Evolutionary conservation across 1,284 basidiomycete genomes (phyloP).

Genomic region (Ustilago loliicola): DNA sequence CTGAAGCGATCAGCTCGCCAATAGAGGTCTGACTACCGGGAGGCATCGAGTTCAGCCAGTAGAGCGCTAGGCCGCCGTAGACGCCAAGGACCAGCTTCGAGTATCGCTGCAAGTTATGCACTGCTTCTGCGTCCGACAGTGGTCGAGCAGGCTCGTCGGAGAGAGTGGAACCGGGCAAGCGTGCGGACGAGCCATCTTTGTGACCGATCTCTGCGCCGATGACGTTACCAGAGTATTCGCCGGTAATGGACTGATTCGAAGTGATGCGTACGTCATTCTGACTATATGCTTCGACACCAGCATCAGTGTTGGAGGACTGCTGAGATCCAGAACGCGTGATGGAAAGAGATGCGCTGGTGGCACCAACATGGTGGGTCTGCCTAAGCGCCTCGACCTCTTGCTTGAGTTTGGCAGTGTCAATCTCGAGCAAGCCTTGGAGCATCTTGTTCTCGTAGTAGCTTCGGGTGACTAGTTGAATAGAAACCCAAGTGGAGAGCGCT

Average conservation of each 20-base stretch:
- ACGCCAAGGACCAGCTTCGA: constrained; percentile 63
- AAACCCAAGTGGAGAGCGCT: constrained; percentile 62
- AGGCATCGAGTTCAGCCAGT: constrained; percentile 60
- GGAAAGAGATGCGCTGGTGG: constrained; percentile 14
- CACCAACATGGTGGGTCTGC: constrained; percentile 35
- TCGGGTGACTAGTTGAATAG: constrained; percentile 62
- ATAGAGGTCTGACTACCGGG: not conserved
- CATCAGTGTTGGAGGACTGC: not conserved
- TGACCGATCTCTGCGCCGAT: constrained; percentile 64
- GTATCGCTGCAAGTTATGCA: constrained; percentile 58
- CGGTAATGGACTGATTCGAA: constrained; percentile 43
- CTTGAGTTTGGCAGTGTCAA: constrained; percentile 46
- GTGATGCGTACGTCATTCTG: constrained; percentile 55
- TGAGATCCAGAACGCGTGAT: constrained; percentile 8
- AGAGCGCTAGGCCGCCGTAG: constrained; percentile 61
- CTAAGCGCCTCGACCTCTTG: constrained; percentile 34
- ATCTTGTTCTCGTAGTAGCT: constrained; percentile 52
- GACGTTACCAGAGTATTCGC: constrained; percentile 51
- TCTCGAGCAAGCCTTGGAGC: constrained; percentile 47
- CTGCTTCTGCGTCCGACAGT: constrained; percentile 50
- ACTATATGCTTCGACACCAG: not conserved
- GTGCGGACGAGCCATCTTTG: constrained; percentile 18
- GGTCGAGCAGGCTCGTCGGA: constrained; percentile 34
- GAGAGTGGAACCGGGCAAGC: constrained; percentile 26
- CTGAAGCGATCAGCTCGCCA: not conserved